Base-by-base conservation (phyloP, 1,284 basidiomycete species). In the Neolentinus lepideus region DNA sequence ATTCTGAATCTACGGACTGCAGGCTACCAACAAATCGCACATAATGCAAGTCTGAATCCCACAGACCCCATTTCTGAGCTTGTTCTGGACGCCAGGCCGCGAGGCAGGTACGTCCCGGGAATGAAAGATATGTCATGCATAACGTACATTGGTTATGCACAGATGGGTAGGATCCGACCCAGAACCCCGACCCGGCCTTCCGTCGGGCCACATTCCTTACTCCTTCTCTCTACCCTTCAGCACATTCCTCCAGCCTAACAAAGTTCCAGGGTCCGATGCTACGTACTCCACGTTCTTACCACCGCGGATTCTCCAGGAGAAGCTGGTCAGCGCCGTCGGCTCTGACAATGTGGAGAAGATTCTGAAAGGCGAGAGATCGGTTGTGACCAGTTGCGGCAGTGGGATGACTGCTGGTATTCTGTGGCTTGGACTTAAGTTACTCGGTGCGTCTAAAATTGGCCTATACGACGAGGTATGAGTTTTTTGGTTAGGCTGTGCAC, bases 351-450 rank as follows among this genome's bases (percentile, higher is more conserved):
- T 82, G 53, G 68, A 78, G 35, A 66, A 73, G 46, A 75, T 94
- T 16, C 69, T 88, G 51, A 68, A 74, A 1, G 88, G 88, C 10
- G 70, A 82, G 57, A 73, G 78, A 54, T 67, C 72, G 21, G 80
- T 93, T 36, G 78, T 87, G 11, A 82, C 89, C 26, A 87, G 78
- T 57, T 96, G 93, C 71, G 94, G 93, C 50, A 93, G 90, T 63
- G 97, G 97, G 16, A 99, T 99, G 97, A 98, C 95, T 12, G 97
- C 97, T 2, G 92, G 84, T 4, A 76, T 97, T 4, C 77, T 98
- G 11, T 98, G 95, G 94, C 75, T 97, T 55, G 94, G 91, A 26
- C 68, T 95, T 58, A 81, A 85, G 68, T 66, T 87, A 27, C 67
- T 92, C 45, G 85, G 83, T 10, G 80, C 81, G 3, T 66, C 78